Conservation (phyloP, 495 filamentous ascomycete genomes). For the Neurospora sp. region DNA sequence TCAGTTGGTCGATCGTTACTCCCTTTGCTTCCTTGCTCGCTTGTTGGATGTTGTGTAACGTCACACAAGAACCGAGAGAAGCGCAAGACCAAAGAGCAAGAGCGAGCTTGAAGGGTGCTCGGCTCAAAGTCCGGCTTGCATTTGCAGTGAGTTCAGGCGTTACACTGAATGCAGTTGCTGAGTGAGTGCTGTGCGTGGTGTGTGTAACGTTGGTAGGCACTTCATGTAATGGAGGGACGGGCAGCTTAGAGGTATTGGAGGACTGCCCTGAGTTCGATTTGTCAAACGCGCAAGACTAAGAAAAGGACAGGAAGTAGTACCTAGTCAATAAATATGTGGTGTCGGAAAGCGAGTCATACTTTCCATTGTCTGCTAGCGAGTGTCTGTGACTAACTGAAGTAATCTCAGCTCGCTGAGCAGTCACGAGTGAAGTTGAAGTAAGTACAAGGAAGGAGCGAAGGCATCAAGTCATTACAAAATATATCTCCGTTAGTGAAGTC, state of each 20-base stretch:
- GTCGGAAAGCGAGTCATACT: no score
- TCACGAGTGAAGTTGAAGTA: neutral
- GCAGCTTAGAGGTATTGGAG: neutral
- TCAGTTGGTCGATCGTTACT: neutral
- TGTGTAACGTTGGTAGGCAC: neutral
- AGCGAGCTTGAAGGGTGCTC: neutral
- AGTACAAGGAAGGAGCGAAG: neutral
- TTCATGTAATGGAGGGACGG: neutral
- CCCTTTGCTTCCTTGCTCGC: neutral
- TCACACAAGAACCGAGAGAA: neutral
- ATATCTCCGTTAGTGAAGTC: neutral
- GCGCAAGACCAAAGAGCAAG: neutral
- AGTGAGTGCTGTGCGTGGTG: neutral
- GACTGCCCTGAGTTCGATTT: neutral
- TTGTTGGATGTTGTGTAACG: neutral
- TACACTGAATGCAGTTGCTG: neutral
- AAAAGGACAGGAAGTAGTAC: no score
- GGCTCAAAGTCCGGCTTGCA: neutral
- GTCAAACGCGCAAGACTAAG: no score
- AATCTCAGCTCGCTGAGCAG: no score
- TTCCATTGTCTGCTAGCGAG: no score
- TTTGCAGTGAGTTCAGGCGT: neutral
- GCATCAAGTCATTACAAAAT: neutral
- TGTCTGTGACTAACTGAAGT: no score
- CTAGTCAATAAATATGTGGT: no score